These are phyloP conservation scores for Cadophora malorum DNA, from an alignment of 2,329 filamentous ascomycete genomes.

Conservation along the genomic window DNA sequence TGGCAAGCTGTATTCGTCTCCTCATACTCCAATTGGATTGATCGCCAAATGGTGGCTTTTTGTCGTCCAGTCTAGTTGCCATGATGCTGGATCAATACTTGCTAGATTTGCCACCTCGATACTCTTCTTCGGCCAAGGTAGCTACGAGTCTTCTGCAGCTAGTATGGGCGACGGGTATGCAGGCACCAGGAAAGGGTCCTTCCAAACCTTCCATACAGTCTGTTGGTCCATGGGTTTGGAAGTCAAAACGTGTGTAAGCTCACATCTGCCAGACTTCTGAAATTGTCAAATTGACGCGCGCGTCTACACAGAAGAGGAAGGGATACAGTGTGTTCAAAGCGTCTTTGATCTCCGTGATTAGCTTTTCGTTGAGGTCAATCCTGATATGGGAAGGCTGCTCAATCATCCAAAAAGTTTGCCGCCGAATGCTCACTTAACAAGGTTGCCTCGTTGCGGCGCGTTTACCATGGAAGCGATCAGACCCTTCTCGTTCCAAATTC, in stretches of 20 bases:
- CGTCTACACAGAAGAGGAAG: conserved; percentile 24
- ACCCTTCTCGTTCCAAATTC: conserved; percentile 22
- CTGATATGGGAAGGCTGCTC: conserved; percentile 16
- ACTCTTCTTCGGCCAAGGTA: background rate
- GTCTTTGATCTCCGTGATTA: conserved; percentile 27
- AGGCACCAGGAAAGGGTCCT: conserved; percentile 30
- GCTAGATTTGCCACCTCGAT: background rate
- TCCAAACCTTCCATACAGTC: conserved; percentile 6
- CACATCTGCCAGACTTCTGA: conserved; percentile 14
- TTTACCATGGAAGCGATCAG: conserved; percentile 27
- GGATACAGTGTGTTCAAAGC: conserved; percentile 25
- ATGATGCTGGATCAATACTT: conserved; percentile 23
- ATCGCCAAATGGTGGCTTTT: conserved; percentile 18
- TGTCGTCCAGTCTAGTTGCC: conserved; percentile 24
- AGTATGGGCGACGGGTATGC: conserved; percentile 30
- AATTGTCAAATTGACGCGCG: conserved; percentile 27
- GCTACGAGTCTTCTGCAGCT: conserved; percentile 22
- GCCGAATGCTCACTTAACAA: conserved; percentile 14
- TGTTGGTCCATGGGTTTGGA: background rate
- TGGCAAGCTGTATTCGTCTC: conserved; percentile 16
- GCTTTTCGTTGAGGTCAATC: conserved; percentile 15
- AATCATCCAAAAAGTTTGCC: conserved; percentile 25
- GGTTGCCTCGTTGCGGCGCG: conserved; percentile 19
- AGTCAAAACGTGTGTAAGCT: conserved; percentile 2
- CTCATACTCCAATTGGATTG: conserved; percentile 22